Evolutionary conservation across 306 rosid species (phyloP), one percentile per base, ranked within the genome.

Genomic region (Crotalaria pallida): DNA sequence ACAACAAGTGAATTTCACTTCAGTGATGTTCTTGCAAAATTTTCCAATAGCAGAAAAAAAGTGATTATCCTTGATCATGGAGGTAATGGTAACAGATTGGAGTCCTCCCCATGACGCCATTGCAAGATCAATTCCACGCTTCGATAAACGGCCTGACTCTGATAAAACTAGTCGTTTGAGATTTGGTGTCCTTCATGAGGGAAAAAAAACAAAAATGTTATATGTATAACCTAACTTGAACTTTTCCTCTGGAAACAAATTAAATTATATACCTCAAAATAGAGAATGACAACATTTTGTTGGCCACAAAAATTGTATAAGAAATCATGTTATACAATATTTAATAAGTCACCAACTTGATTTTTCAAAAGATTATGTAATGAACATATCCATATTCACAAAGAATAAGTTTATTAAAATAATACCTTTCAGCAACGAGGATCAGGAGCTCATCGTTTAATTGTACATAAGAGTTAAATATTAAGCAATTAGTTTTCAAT

Each of bases 151-250:
- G 6, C 55, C 65, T 16, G 49, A 15, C 0, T 4, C 0, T 11
- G 85, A 78, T 18, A 82, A 71, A 51, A 78, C 76, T 12, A 80
- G 52, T 59, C 47, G 61, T 49, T 72, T 79, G 21, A 84, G 76
- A 4, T 55, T n/a, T 1, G 34, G 78, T 2, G 60, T 81, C 72
- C 84, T 84, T 23, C 58, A 71, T 44, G 41, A 33, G n/a, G n/a
- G n/a, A 38, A 7, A 1, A 19, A 0, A 0, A 1, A 3, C 0
- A 24, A 0, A 13, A 45, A n/a, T 6, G n/a, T 29, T n/a, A n/a
- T n/a, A n/a, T n/a, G n/a, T n/a, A n/a, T n/a, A n/a, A n/a, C n/a
- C n/a, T n/a, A n/a, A n/a, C n/a, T n/a, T n/a, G n/a, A n/a, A n/a
- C n/a, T n/a, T n/a, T n/a, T n/a, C n/a, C n/a, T n/a, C n/a, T n/a